Evolutionary conservation across 129 eudicot genomes (phyloP), one percentile per base, ranked within the genome.

Genomic region (Smallanthus sonchifolius): DNA sequence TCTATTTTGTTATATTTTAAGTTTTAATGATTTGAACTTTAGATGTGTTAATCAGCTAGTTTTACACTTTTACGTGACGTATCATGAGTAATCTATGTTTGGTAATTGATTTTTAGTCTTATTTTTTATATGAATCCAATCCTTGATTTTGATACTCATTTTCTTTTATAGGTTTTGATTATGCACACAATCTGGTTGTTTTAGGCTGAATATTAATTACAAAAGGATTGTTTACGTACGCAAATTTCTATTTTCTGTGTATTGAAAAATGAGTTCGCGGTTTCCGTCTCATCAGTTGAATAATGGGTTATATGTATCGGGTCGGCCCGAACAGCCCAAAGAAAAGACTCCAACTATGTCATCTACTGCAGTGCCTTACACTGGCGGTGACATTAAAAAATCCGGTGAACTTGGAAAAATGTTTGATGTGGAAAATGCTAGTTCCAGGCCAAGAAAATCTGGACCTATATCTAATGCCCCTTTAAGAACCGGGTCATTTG

Each of bases 261-360:
- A 36, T 48, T 62, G 48, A 55, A 72, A 70, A 45, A 86, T 91
- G 97, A 90, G 97, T 83, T 91, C 97, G 43, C 85, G 97, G 24
- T 91, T 88, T 75, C 95, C 90, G 47, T 91, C 96, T 64, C 97
- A 91, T 75, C 85, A 91, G 73, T 78, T 91, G 60, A 86, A 92
- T 81, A 88, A 79, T 83, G 97, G 97, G 37, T 84, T 91, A 17
- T 91, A 86, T 15, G 97, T 91, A 60, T 91, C 97, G 0, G 97
- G 97, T 24, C 91, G 92, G 68, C 95, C 97, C 3, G 97, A 91
- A 80, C 95, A 91, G 78, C 95, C 95, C 3, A 91, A 91, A 84
- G 97, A 91, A 76, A 77, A 88, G 80, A 48, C 83, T 4, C 97
- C 92, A 19, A 91, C 97, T 4, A 91, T 91, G 97, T 88, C 89